Evolutionary conservation across 2,329 filamentous ascomycete species (phyloP).

Genomic region (Colletotrichum ledebouriae): DNA sequence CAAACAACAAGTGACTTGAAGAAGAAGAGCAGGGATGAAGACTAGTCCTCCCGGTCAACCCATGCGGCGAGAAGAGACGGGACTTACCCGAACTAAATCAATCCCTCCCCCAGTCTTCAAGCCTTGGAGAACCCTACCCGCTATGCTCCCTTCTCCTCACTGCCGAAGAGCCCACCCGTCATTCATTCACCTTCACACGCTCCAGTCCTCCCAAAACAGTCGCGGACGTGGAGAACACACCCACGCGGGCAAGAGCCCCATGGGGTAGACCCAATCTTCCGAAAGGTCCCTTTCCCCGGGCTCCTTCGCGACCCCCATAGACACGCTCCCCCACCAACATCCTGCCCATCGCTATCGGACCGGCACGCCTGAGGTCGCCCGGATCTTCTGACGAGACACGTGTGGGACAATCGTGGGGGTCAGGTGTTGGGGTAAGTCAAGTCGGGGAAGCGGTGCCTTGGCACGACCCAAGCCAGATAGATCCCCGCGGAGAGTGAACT

Average conservation of each 20-base stretch:
- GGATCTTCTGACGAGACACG: too few species aligned
- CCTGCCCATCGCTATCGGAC: background rate
- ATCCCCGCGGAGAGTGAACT: too few species aligned
- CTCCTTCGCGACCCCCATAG: background rate
- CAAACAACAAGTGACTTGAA: background rate
- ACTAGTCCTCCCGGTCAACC: background rate
- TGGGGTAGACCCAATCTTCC: background rate
- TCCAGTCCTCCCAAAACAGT: background rate
- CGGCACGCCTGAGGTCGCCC: too few species aligned
- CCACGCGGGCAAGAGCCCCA: conserved; percentile 34
- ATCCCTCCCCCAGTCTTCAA: background rate
- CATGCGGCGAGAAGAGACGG: background rate
- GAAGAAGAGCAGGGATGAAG: background rate
- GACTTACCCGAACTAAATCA: conserved; percentile 15
- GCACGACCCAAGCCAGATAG: too few species aligned
- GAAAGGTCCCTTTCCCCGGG: background rate
- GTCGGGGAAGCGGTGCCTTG: too few species aligned
- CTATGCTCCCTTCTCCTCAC: background rate
- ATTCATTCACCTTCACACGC: background rate
- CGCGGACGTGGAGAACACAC: conserved; percentile 18
- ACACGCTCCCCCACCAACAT: background rate
- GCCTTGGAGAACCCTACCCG: background rate
- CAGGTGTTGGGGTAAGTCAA: too few species aligned
- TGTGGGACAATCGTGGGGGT: conserved; percentile 36
- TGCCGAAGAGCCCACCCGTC: background rate